Evolutionary conservation across 495 filamentous ascomycete genomes (phyloP).

Genomic region (Annulohypoxylon nitens): DNA sequence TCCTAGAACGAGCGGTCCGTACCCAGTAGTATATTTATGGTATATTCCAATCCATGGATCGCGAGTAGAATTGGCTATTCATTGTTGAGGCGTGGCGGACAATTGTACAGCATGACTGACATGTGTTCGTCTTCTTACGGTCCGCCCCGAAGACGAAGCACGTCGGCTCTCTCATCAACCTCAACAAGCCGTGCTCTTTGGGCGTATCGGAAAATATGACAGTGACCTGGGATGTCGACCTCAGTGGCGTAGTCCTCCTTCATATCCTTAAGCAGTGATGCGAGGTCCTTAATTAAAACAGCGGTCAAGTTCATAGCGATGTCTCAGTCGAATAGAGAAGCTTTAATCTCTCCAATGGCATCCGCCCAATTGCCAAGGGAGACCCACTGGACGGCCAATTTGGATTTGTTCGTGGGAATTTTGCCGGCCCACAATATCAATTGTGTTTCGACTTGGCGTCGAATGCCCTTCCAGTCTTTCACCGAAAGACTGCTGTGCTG

Average conservation of each 20-base stretch:
- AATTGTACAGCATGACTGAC: slow-evolving; percentile 37
- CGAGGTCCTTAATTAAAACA: slow-evolving; percentile 27
- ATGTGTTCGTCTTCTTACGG: slow-evolving; percentile 35
- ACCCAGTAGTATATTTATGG: slow-evolving; percentile 8
- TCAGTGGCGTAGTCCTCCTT: slow-evolving; percentile 31
- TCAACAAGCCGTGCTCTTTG: slow-evolving; percentile 3
- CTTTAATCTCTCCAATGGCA: slow-evolving; percentile 28
- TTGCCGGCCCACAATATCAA: slow-evolving; percentile 27
- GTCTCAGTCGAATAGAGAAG: slow-evolving; percentile 13
- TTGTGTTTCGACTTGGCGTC: slow-evolving; percentile 22
- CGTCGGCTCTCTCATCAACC: slow-evolving; percentile 4
- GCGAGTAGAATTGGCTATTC: slow-evolving; percentile 24
- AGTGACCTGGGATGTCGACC: slow-evolving; percentile 7
- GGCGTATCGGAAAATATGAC: slow-evolving; percentile 24
- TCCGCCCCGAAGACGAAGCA: slow-evolving; percentile 11
- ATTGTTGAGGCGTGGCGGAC: slow-evolving; percentile 27
- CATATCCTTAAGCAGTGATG: slow-evolving; percentile 27
- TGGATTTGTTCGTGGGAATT: slow-evolving; percentile 28
- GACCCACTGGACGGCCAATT: slow-evolving; percentile 27
- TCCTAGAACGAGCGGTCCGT: slow-evolving; percentile 5
- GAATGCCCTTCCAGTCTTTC: slow-evolving; percentile 41
- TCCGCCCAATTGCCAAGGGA: slow-evolving; percentile 34
- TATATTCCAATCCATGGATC: slow-evolving; percentile 18
- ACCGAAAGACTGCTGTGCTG: slow-evolving; percentile 41
- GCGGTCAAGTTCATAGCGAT: slow-evolving; percentile 39